These are phyloP conservation scores for Aureococcus anophagefferens DNA, from an alignment of 108 stramenopile genomes.

Conservation along the genomic window DNA sequence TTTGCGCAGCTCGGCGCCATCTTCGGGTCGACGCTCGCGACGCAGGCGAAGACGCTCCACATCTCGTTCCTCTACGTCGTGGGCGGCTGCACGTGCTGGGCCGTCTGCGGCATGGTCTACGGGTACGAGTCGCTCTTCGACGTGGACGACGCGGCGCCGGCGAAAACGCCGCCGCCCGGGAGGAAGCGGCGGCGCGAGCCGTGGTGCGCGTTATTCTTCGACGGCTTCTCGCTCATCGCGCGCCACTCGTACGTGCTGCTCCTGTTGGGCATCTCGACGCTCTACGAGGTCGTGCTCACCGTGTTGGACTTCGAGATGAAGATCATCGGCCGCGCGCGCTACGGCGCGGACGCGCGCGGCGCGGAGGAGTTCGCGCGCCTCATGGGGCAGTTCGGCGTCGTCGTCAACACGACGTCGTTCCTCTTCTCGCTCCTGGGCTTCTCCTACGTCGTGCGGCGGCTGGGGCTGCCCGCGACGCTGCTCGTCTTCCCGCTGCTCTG, in stretches of 20 bases:
- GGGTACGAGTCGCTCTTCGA: slow-evolving; percentile 25
- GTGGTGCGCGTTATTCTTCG: slow-evolving; percentile 10
- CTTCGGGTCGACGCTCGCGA: slow-evolving; percentile 54
- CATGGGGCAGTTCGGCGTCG: slow-evolving; percentile 36
- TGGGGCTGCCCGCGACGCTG: slow-evolving; percentile 27
- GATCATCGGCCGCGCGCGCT: slow-evolving; percentile 63
- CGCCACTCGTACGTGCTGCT: slow-evolving; percentile 74
- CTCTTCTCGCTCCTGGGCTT: slow-evolving; percentile 36
- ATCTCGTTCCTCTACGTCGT: slow-evolving; percentile 25
- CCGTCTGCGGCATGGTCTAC: slow-evolving; percentile 34
- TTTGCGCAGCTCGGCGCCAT: slow-evolving; percentile 85
- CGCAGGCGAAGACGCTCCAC: slow-evolving; percentile 19
- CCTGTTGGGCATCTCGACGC: slow-evolving; percentile 80
- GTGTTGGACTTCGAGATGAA: slow-evolving; percentile 95
- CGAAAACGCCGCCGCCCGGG: slow-evolving; percentile 15
- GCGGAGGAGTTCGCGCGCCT: slow-evolving; percentile 27
- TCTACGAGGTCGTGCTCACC: slow-evolving; percentile 86
- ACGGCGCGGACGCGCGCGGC: slow-evolving; percentile 21
- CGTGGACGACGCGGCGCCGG: slow-evolving; percentile 1
- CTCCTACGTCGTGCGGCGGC: slow-evolving; percentile 35
- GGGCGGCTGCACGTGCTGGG: slow-evolving; percentile 23
- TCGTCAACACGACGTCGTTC: slow-evolving; percentile 38
- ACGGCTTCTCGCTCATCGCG: slow-evolving; percentile 67
- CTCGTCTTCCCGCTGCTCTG: slow-evolving; percentile 31
- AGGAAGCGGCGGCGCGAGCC: not conserved